Evolutionary conservation across 139 green algal species (phyloP), one percentile per base, ranked within the genome.

Genomic region (Auxenochlorella pyrenoidosa): DNA sequence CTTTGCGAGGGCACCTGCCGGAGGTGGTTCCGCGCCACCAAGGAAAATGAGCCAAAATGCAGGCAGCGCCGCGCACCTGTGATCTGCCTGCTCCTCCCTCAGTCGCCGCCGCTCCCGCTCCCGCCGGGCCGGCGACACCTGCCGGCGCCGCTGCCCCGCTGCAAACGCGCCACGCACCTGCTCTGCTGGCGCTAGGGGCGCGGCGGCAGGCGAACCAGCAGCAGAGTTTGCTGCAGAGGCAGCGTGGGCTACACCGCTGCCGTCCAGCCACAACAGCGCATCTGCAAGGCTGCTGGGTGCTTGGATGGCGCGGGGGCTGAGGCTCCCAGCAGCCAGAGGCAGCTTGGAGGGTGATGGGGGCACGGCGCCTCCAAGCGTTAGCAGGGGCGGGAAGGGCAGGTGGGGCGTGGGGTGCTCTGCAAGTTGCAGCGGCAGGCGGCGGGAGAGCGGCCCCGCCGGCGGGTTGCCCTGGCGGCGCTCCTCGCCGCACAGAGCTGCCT

Each of bases 281-380:
- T 72, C 79, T 6, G 71, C 36, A 10, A 84, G 36, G 79, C 79
- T 75, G 79, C 22, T 30, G 5, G 79, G 79, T 30, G 24, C 36
- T 0, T 21, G 22, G 12, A 75, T 40, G 30, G 43, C 30, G 13
- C n/a, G 21, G 19, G 40, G 30, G 40, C 26, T 30, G 21, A 84
- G 22, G 58, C 79, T 84, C 26, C 58, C 79, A 8, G 34, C 13
- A 12, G 79, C 79, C 21, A 84, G 38, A 8, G 79, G 60, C 40
- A 85, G 63, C 28, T 85, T 75, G 15, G 79, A 43, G 38, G 79
- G 79, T 63, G 63, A 70, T 34, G 43, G 40, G 30, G 68, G 60
- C 63, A 40, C 60, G 6, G 75, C 18, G 75, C 36, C 3, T 2
- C 28, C 24, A 28, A 4, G 43, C 28, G 26, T 41, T 10, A 28